Percentiles rank a stretch among this genome's conserved stretches.
These are phyloP conservation scores for Xylariales sp. DNA, from an alignment of 2,329 filamentous ascomycete species.

Conservation along the genomic window DNA sequence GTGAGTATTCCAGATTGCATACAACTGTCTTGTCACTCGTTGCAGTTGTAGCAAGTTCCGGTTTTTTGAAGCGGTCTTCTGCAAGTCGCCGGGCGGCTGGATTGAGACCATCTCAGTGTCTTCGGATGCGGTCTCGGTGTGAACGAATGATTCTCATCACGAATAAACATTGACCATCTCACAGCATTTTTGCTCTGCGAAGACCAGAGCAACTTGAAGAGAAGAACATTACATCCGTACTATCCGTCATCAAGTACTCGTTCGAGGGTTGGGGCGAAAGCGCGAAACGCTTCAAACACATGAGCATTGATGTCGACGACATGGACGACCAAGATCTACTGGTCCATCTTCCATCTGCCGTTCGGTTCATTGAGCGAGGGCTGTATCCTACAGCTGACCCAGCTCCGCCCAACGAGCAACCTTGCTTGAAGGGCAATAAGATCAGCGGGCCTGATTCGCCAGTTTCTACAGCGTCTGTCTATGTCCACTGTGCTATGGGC, in stretches of 20 bases:
- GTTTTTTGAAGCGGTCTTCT: too few species aligned
- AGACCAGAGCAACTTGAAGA: conserved; percentile 63
- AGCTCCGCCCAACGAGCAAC: conserved; percentile 30
- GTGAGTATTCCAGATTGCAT: too few species aligned
- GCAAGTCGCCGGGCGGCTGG: too few species aligned
- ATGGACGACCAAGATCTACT: conserved; percentile 84
- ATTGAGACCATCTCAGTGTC: too few species aligned
- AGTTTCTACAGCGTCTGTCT: conserved; percentile 37
- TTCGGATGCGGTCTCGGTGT: too few species aligned
- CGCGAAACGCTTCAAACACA: conserved; percentile 61
- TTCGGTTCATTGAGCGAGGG: conserved; percentile 77
- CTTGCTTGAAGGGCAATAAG: conserved; percentile 52
- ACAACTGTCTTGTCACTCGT: too few species aligned
- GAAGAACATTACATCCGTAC: conserved; percentile 78
- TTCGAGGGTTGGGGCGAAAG: conserved; percentile 38
- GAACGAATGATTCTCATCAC: too few species aligned
- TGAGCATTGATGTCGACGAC: conserved; percentile 83
- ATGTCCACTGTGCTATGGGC: conserved; percentile 81
- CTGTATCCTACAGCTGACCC: too few species aligned
- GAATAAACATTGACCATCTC: not conserved
- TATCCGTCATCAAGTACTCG: conserved; percentile 64
- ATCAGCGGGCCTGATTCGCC: conserved; percentile 30
- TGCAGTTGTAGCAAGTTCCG: too few species aligned
- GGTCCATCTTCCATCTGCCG: conserved; percentile 70
- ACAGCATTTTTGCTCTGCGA: conserved; percentile 10